phyloP scores from a whole-genome alignment of 805 yeast genomes.

The Ogataea corticis region DNA sequence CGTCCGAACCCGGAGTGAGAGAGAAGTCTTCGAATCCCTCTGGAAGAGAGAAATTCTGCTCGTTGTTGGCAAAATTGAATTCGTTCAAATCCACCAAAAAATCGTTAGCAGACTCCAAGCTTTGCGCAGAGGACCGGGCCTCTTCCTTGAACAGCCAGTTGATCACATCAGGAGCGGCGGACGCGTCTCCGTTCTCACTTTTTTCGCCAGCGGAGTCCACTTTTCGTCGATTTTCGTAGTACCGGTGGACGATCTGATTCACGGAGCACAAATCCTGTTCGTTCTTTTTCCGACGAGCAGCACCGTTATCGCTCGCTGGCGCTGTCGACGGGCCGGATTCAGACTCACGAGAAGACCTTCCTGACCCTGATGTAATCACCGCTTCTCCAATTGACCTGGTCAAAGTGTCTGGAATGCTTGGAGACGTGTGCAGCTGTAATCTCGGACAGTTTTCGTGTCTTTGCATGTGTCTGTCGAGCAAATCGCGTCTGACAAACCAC shows the following conservation, averaged over 20 bases:
- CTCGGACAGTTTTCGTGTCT: constrained; percentile 36
- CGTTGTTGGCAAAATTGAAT: constrained; percentile 26
- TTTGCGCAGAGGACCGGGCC: no score
- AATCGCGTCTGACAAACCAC: constrained; percentile 63
- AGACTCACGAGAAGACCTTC: no score
- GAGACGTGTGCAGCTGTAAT: background rate
- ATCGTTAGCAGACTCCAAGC: background rate
- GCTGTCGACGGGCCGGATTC: background rate
- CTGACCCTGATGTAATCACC: no score
- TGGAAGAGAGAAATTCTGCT: constrained; percentile 32
- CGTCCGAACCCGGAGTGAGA: constrained; percentile 11
- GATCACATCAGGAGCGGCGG: constrained; percentile 22
- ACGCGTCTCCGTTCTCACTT: background rate
- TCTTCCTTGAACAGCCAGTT: constrained; percentile 33
- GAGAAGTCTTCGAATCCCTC: constrained; percentile 32
- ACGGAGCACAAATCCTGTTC: constrained; percentile 21
- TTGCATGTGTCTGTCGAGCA: constrained; percentile 46
- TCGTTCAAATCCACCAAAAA: constrained; percentile 27
- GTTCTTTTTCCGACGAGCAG: background rate
- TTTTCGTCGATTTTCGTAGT: constrained; percentile 6
- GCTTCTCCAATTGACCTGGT: no score
- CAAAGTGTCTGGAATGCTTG: background rate
- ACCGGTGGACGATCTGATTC: constrained; percentile 27
- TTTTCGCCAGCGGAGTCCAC: background rate
- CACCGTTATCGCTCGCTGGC: background rate